phyloP scores from a whole-genome alignment of 106 monocot species.

The Phalaenopsis equestris region DNA sequence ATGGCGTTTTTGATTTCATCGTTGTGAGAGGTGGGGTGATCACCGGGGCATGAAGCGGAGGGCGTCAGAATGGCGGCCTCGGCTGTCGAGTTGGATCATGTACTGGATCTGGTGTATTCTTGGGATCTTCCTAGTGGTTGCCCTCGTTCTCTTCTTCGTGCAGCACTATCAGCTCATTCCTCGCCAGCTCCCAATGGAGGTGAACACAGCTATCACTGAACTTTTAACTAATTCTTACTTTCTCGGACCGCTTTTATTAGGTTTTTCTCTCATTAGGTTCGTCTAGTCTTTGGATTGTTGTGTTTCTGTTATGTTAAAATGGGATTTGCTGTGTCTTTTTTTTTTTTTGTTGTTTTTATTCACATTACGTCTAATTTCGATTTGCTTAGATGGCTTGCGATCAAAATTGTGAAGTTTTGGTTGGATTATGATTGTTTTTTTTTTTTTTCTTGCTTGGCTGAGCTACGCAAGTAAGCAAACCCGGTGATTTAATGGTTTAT shows the following conservation, averaged over 20 bases:
- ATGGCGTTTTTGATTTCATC: not conserved
- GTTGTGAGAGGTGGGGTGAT: conserved; percentile 3
- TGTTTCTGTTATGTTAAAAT: too few relatives aligned
- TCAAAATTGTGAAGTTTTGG: not conserved
- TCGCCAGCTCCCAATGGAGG: not conserved
- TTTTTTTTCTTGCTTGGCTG: not conserved
- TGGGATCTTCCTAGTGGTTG: not conserved
- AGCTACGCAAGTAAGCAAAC: not conserved
- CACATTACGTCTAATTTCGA: too few relatives aligned
- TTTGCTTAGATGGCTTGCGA: too few relatives aligned
- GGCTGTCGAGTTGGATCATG: not conserved
- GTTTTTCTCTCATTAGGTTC: not conserved
- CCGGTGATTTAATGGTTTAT: not conserved
- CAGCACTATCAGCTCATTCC: conserved; percentile 4
- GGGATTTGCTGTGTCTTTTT: too few relatives aligned
- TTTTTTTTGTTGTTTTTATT: too few relatives aligned
- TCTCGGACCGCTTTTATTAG: not conserved
- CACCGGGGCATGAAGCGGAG: not conserved
- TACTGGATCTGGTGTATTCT: not conserved
- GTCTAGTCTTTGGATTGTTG: not conserved
- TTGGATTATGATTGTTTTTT: not conserved
- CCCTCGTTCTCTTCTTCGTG: not conserved
- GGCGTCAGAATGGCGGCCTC: not conserved
- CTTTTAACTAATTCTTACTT: not conserved
- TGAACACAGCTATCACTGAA: not conserved